phyloP scores from a whole-genome alignment of 805 yeast species.

The Wickerhamomyces subpelliculosus region DNA sequence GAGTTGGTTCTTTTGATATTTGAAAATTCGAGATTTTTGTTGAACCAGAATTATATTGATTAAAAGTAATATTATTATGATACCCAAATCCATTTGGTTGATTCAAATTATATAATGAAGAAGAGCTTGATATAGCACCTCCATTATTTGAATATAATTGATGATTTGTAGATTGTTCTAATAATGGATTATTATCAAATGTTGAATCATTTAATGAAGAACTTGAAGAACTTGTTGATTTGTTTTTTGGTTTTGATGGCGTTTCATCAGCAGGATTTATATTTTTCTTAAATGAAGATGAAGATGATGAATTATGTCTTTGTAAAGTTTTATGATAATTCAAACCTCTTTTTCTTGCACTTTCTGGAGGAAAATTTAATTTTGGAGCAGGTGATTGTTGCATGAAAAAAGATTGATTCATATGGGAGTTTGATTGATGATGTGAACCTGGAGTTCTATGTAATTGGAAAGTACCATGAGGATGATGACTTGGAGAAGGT shows the following conservation, averaged over 20 bases:
- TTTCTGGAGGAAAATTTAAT: conserved; percentile 14
- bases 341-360: conserved; percentile 6
- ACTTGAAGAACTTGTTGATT: neutral
- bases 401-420: conserved; percentile 4
- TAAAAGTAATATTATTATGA: too few species aligned
- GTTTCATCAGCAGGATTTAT: neutral
- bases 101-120: conserved; percentile 3
- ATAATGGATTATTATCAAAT: neutral
- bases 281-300: neutral
- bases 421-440: conserved; percentile 1
- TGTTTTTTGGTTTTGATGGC: neutral
- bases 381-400: conserved; percentile 14
- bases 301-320: neutral
- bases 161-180: neutral
- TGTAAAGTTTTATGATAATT: conserved; percentile 2
- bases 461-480: conserved; percentile 6
- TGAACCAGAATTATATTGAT: neutral
- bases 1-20: conserved; percentile 15
- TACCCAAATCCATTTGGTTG: too few species aligned
- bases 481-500: conserved; percentile 16
- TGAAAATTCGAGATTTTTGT: conserved; percentile 7
- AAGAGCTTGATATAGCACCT: conserved; percentile 3
- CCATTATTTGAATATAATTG: neutral
- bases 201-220: conserved; percentile 2
- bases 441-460: conserved; percentile 4